Evolutionary conservation across 148 eudicot genomes (phyloP).

Genomic region (Tetragonia tetragonoides): DNA sequence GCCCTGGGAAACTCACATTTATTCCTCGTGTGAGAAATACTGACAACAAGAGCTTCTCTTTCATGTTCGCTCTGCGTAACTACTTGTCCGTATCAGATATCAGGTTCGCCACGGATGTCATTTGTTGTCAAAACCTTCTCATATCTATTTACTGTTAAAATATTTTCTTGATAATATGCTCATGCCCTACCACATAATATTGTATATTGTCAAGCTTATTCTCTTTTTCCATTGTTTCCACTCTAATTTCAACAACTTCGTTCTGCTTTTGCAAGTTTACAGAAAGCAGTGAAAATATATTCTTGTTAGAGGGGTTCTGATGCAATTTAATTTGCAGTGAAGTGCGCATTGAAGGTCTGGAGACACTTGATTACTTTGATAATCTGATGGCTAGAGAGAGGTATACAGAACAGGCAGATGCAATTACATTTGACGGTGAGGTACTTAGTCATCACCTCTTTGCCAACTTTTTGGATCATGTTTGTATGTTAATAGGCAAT

Average conservation of each 20-base stretch:
- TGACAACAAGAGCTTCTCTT: conserved; percentile 67
- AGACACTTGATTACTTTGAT: conserved; percentile 83
- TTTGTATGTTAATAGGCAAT: neutral
- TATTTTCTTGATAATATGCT: neutral
- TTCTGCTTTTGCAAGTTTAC: neutral
- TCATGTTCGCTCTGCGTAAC: conserved; percentile 68
- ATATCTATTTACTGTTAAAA: neutral
- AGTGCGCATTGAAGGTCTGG: conserved; percentile 91
- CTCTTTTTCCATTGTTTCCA: neutral
- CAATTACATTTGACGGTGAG: conserved; percentile 88
- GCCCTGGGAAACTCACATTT: conserved; percentile 69
- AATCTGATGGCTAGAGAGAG: conserved; percentile 52
- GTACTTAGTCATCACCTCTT: conserved; percentile 35
- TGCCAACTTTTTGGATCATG: conserved; percentile 7
- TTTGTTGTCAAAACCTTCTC: neutral
- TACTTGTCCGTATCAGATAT: conserved; percentile 71
- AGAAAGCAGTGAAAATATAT: neutral
- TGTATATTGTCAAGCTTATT: too few species aligned
- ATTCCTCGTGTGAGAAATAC: conserved; percentile 79
- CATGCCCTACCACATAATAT: too few species aligned
- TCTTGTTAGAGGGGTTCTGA: conserved; percentile 29
- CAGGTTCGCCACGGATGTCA: conserved; percentile 44
- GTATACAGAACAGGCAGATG: conserved; percentile 89
- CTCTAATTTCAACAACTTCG: neutral
- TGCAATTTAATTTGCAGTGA: conserved; percentile 61